phyloP scores from a whole-genome alignment of 1,139 yeast genomes.

The Debaryomycetaceae sp. region DNA sequence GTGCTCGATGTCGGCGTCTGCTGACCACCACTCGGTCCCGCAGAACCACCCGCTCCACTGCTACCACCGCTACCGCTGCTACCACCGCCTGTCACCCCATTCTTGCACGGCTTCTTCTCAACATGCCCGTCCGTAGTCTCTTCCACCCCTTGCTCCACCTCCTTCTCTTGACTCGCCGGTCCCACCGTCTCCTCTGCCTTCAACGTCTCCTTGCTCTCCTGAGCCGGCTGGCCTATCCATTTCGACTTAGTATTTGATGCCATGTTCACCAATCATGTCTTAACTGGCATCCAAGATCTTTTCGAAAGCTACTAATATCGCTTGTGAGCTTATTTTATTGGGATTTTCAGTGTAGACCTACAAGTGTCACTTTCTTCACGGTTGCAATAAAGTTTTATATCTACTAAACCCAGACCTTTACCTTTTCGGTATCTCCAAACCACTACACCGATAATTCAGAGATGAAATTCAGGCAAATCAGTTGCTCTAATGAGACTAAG shows the following conservation, averaged over 20 bases:
- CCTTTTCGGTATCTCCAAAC: neutral
- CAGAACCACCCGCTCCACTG: neutral
- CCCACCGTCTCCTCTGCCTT: conserved; percentile 5
- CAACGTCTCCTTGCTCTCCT: conserved; percentile 1
- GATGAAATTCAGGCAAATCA: neutral
- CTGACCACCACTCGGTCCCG: neutral
- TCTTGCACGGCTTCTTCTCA: conserved; percentile 11
- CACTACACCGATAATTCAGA: neutral
- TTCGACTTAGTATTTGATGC: neutral
- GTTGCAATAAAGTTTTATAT: no score
- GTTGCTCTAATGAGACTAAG: neutral
- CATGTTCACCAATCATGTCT: neutral
- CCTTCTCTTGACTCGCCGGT: conserved; percentile 1
- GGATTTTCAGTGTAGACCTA: no score
- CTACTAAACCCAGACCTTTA: neutral
- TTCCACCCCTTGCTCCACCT: neutral
- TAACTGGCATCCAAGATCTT: neutral
- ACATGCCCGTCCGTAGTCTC: neutral
- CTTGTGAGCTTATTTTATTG: no score
- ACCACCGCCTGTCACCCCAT: neutral
- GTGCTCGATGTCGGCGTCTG: neutral
- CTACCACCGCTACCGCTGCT: conserved; percentile 1
- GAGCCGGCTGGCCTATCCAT: neutral
- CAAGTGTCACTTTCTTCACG: no score
- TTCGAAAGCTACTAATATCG: neutral